Evolutionary conservation across 495 filamentous ascomycete genomes (phyloP).

Genomic region (Diplogelasinospora grovesii): DNA sequence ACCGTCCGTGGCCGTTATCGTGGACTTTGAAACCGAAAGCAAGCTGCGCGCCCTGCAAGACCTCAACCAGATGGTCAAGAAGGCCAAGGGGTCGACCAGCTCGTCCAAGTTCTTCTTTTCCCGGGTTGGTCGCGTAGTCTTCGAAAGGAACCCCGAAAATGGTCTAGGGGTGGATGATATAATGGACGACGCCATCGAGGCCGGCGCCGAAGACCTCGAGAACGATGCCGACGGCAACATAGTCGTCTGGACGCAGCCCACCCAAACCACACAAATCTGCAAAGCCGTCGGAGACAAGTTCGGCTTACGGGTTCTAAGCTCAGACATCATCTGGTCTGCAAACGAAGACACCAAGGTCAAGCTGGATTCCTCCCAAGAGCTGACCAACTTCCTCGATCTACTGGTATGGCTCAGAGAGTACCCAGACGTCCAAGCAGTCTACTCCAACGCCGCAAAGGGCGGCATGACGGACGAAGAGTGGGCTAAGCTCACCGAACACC

Average conservation of each 20-base stretch:
- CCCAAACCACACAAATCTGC: slow-evolving; percentile 56
- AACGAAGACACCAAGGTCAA: slow-evolving; percentile 69
- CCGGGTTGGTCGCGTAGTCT: slow-evolving; percentile 62
- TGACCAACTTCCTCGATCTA: slow-evolving; percentile 47
- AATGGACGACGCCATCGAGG: slow-evolving; percentile 79
- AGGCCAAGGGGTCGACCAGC: slow-evolving; percentile 57
- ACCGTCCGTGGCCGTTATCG: slow-evolving; percentile 67
- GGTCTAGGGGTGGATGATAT: slow-evolving; percentile 56
- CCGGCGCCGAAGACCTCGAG: slow-evolving; percentile 74
- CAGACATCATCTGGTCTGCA: slow-evolving; percentile 79
- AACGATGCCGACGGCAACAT: slow-evolving; percentile 63
- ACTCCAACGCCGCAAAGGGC: slow-evolving; percentile 51
- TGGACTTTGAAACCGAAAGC: slow-evolving; percentile 72
- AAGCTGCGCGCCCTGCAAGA: slow-evolving; percentile 67
- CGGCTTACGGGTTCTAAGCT: slow-evolving; percentile 56
- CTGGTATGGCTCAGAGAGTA: slow-evolving; percentile 50
- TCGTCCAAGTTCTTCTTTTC: slow-evolving; percentile 80
- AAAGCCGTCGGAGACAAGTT: slow-evolving; percentile 52
- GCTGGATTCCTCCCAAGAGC: slow-evolving; percentile 42
- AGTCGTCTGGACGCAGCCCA: slow-evolving; percentile 68
- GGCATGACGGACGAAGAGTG: slow-evolving; percentile 39
- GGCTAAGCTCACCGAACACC: slow-evolving; percentile 42
- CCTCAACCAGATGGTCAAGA: slow-evolving; percentile 60
- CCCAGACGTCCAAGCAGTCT: slow-evolving; percentile 61
- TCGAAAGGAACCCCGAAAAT: slow-evolving; percentile 52